phyloP scores from a whole-genome alignment of 805 yeast genomes.

The Cyberlindnera maritima region DNA sequence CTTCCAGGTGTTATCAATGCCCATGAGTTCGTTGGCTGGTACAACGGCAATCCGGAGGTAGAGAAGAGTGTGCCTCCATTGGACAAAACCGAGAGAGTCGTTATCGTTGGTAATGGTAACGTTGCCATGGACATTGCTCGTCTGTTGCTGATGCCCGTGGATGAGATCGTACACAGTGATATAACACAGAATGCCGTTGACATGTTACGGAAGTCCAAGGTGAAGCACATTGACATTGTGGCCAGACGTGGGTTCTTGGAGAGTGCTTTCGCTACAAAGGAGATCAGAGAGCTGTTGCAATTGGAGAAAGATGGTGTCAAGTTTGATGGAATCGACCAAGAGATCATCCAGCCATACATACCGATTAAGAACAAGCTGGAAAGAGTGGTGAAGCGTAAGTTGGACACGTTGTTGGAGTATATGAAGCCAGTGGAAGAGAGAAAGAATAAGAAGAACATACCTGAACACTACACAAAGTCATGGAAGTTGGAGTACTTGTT shows the following conservation, averaged over 20 bases:
- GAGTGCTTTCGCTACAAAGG: constrained; percentile 90
- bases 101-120: constrained; percentile 94
- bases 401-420: constrained; percentile 60
- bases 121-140: constrained; percentile 93
- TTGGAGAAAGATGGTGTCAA: constrained; percentile 46
- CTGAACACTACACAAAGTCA: constrained; percentile 13
- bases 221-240: constrained; percentile 66
- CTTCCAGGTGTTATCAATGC: constrained; percentile 70
- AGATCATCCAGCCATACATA: constrained; percentile 38
- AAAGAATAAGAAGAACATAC: constrained; percentile 19
- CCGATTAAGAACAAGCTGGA: constrained; percentile 62
- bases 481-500: constrained; percentile 75
- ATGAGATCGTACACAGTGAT: constrained; percentile 68
- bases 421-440: constrained; percentile 32
- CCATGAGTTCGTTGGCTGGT: constrained; percentile 91
- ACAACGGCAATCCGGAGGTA: constrained; percentile 80
- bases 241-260: constrained; percentile 86
- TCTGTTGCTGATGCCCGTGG: constrained; percentile 58
- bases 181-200: constrained; percentile 60
- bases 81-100: constrained; percentile 57
- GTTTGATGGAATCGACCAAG: constrained; percentile 46
- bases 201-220: constrained; percentile 46
- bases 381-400: constrained; percentile 49
- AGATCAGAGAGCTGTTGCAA: constrained; percentile 78
- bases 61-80: constrained; percentile 51